phyloP scores from a whole-genome alignment of 345 rosid genomes.

The Triadica sebifera region DNA sequence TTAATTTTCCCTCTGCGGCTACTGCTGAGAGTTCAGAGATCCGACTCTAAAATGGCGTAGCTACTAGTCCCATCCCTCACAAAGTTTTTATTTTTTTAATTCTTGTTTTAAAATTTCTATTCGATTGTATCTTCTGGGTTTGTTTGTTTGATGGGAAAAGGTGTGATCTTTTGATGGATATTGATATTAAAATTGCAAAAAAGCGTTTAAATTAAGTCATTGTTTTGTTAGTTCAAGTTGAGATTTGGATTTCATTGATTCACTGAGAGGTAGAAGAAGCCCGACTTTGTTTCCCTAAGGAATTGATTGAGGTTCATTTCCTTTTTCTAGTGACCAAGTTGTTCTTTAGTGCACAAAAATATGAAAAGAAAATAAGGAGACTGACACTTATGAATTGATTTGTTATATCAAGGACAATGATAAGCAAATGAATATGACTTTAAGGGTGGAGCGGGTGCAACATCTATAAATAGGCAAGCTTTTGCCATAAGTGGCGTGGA shows the following conservation, averaged over 20 bases:
- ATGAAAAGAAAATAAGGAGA: not conserved
- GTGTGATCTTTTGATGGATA: not conserved
- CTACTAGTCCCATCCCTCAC: slow-evolving; percentile 75
- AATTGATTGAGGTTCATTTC: slow-evolving; percentile 58
- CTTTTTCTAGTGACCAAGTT: not conserved
- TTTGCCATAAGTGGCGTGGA: slow-evolving; percentile 38
- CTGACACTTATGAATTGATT: not conserved
- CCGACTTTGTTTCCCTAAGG: slow-evolving; percentile 71
- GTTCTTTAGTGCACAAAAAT: not conserved
- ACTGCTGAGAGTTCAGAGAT: slow-evolving; percentile 77
- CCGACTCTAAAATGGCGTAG: slow-evolving; percentile 66
- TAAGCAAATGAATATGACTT: slow-evolving; percentile 54
- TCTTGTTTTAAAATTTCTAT: not conserved
- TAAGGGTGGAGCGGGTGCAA: slow-evolving; percentile 69
- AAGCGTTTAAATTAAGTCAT: not conserved
- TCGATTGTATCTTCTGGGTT: not conserved
- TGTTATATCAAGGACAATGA: slow-evolving; percentile 40
- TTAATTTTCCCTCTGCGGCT: slow-evolving; percentile 73
- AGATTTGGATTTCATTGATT: slow-evolving; percentile 1
- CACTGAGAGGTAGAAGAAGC: slow-evolving; percentile 44
- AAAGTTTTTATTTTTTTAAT: slow-evolving; percentile 42
- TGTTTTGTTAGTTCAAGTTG: not conserved
- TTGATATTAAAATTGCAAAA: not conserved
- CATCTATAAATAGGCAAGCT: slow-evolving; percentile 30
- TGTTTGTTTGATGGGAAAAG: not conserved